Base-by-base conservation (phyloP, 441 rosid species). In the Gossypium lobatum region DNA sequence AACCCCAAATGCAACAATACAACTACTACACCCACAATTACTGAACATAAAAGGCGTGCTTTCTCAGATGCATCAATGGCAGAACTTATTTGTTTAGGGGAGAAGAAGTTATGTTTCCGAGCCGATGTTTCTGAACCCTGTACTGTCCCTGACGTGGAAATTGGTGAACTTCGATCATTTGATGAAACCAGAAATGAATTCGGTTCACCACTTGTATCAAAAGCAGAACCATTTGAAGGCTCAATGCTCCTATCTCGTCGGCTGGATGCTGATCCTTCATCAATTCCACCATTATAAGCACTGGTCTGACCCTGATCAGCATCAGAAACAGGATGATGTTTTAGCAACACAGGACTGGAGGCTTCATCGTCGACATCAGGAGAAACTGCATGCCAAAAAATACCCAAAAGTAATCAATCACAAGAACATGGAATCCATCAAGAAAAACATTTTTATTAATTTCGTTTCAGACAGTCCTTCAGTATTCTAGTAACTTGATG, bases 21-120 rank as follows among this genome's bases (percentile, higher is more conserved):
- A 55, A 87, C 92, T 4, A 88, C 61, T 64, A 86, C 70, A 0
- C 91, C 93, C 23, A 87, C 75, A 46, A 61, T 60, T 54, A 81
- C 75, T 53, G 97, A 79, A 70, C 88, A 80, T 42, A 86, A 71
- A 55, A 86, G 78, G 10, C 97, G 91, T 3, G 75, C 31, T 25
- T 39, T 80, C 72, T 78, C 86, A 1, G 97, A 80, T 64, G 85
- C 85, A 20, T 86, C 77, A 67, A 89, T 79, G 18, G 96, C 91
- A 48, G 88, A 80, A 72, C 80, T 87, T 79, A 92, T 73, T 70
- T 82, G 83, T 37, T 79, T 87, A 34, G 91, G 81, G 53, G 80
- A 83, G 73, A 87, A 72, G 42, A 77, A 45, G 20, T 79, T 82
- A 55, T 14, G 71, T 26, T 50, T 39, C 3, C 17, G 57, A 39